Conservation (phyloP, 2,329 filamentous ascomycete species). For the Colletotrichum sp. region DNA sequence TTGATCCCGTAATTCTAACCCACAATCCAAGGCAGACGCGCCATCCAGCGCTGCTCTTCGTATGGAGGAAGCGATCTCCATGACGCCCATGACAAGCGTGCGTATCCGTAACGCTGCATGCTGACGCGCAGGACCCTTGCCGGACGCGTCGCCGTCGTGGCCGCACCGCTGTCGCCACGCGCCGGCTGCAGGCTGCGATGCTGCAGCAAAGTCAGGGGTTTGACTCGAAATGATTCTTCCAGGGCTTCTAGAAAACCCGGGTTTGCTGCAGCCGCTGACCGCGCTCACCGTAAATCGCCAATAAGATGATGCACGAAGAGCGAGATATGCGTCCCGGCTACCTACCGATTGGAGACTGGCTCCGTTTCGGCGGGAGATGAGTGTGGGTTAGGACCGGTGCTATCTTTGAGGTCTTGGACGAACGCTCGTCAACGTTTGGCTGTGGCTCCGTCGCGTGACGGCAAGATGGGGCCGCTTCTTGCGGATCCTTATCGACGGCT, state of each 20-base stretch:
- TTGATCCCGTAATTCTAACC: background rate
- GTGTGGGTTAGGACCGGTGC: slow-evolving; percentile 9
- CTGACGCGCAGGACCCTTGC: background rate
- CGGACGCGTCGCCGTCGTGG: background rate
- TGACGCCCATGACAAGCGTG: background rate
- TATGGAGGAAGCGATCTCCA: background rate
- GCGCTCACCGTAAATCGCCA: background rate
- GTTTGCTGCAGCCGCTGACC: background rate
- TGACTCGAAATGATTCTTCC: background rate
- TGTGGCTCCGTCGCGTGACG: slow-evolving; percentile 5
- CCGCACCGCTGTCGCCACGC: background rate
- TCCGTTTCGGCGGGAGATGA: slow-evolving; percentile 21
- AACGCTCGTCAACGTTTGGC: slow-evolving; percentile 2
- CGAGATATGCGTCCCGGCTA: slow-evolving; percentile 1
- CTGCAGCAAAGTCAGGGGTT: slow-evolving; percentile 2
- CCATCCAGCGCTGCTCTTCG: background rate
- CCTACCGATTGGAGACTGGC: slow-evolving; percentile 20
- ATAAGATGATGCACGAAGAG: background rate
- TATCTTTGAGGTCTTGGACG: background rate
- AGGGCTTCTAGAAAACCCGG: slow-evolving; percentile 17
- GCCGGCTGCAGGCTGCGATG: background rate
- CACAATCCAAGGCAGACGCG: background rate
- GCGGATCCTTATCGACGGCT: slow-evolving; percentile 18
- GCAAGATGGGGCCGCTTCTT: background rate
- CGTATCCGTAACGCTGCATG: background rate